These are phyloP conservation scores for Trifolium dubium DNA, from an alignment of 306 rosid species.

Conservation along the genomic window DNA sequence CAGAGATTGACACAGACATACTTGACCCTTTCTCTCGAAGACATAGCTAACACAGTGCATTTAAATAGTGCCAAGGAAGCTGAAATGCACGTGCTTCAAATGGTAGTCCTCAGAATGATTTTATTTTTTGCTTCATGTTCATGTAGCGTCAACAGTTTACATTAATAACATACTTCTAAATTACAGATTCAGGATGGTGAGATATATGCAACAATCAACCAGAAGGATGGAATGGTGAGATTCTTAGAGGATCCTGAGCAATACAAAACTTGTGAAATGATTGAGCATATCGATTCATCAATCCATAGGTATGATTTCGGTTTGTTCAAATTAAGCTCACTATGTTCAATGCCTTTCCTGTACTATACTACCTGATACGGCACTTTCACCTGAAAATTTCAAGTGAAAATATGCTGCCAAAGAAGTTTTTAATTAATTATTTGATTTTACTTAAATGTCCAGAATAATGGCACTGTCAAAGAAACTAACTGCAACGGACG, in stretches of 20 bases:
- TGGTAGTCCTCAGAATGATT: constrained; percentile 52
- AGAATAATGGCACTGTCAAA: constrained; percentile 77
- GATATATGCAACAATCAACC: constrained; percentile 79
- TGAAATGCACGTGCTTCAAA: constrained; percentile 94
- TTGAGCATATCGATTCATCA: constrained; percentile 74
- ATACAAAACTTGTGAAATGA: constrained; percentile 77
- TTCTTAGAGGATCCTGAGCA: constrained; percentile 92
- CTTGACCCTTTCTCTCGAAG: constrained; percentile 89
- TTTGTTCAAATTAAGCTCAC: not conserved
- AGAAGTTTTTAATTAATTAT: constrained; percentile 3
- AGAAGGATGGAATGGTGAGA: constrained; percentile 93
- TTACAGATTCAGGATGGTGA: constrained; percentile 83
- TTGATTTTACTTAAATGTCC: constrained; percentile 23
- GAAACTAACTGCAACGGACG: constrained; percentile 73
- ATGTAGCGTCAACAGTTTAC: not conserved
- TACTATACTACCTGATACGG: not conserved
- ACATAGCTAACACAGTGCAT: constrained; percentile 79
- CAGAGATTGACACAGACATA: constrained; percentile 90
- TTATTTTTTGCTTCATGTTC: not conserved
- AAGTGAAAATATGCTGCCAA: constrained; percentile 26
- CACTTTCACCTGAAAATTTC: not conserved
- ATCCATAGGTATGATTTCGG: constrained; percentile 62
- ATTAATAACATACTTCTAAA: constrained; percentile 26
- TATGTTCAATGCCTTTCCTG: not conserved
- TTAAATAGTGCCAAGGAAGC: constrained; percentile 77